phyloP scores from a whole-genome alignment of 345 rosid genomes.

The Erysimum cheiranthoides region DNA sequence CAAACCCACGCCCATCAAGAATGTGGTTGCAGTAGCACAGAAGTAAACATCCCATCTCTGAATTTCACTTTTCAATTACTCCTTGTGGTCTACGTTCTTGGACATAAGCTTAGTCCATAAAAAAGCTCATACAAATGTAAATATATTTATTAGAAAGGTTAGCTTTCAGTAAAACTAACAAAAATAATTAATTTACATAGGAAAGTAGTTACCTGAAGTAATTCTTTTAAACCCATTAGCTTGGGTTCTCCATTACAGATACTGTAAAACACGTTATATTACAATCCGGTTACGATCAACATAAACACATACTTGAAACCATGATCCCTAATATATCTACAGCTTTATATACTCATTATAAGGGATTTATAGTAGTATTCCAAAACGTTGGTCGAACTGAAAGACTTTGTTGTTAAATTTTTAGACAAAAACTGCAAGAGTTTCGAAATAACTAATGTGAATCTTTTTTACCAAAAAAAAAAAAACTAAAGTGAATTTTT shows the following conservation, averaged over 20 bases:
- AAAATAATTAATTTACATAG: constrained; percentile 5
- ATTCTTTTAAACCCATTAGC: constrained; percentile 86
- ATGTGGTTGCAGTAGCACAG: constrained; percentile 11
- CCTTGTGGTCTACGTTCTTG: background rate
- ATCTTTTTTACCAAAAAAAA: background rate
- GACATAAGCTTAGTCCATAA: too few species aligned
- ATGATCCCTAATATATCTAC: background rate
- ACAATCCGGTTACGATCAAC: constrained; percentile 26
- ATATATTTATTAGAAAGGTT: too few species aligned
- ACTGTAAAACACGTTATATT: constrained; percentile 52
- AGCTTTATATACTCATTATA: constrained; percentile 7
- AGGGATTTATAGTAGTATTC: background rate
- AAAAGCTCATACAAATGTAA: too few species aligned
- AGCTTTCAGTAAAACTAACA: too few species aligned
- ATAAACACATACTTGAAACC: constrained; percentile 6
- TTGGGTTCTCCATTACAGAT: constrained; percentile 90
- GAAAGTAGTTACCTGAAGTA: constrained; percentile 76
- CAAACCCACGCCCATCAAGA: too few species aligned
- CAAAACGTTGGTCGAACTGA: background rate
- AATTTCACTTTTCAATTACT: constrained; percentile 1
- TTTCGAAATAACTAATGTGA: background rate
- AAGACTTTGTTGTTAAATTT: background rate
- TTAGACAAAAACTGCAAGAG: constrained; percentile 12
- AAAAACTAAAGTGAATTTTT: too few species aligned
- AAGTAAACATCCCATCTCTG: background rate